Percentiles rank a stretch among this genome's conserved stretches.
These are phyloP conservation scores for Gaeumannomyces sp. DNA, from an alignment of 2,329 filamentous ascomycete species.

Conservation along the genomic window DNA sequence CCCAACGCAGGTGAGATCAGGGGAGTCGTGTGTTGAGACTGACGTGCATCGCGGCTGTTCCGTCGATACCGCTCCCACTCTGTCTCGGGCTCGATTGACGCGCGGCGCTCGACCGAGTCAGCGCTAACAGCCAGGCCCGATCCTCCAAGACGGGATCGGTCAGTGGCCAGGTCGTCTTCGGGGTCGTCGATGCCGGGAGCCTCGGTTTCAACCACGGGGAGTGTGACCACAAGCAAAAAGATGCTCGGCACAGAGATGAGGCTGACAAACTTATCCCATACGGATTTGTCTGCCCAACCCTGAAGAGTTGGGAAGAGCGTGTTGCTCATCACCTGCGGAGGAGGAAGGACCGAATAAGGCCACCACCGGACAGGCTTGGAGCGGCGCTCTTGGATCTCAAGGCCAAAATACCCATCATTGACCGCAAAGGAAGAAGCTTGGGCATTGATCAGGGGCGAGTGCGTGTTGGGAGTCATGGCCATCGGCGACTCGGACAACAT, in stretches of 20 bases:
- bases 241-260: conserved; percentile 83
- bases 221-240: conserved; percentile 79
- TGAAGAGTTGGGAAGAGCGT: conserved; percentile 85
- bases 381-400: conserved; percentile 31
- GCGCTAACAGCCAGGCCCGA: not conserved
- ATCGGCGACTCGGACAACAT: conserved; percentile 55
- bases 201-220: conserved; percentile 72
- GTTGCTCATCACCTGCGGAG: conserved; percentile 62
- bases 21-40: not conserved
- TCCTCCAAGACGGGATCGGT: conserved; percentile 19
- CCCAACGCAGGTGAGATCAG: not conserved
- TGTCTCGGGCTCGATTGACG: conserved; percentile 35
- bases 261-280: conserved; percentile 79
- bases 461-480: conserved; percentile 33
- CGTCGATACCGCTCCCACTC: conserved; percentile 56
- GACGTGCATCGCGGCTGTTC: conserved; percentile 31
- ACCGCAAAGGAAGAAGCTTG: not conserved
- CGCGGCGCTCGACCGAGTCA: conserved; percentile 25
- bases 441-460: conserved; percentile 22
- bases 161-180: conserved; percentile 27
- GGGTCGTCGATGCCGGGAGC: conserved; percentile 45
- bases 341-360: conserved; percentile 68
- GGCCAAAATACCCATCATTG: conserved; percentile 32
- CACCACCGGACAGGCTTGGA: conserved; percentile 63
- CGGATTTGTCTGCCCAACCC: conserved; percentile 72